These are phyloP conservation scores for Drechslerella dactyloides DNA, from an alignment of 2,329 filamentous ascomycete genomes.

Conservation along the genomic window DNA sequence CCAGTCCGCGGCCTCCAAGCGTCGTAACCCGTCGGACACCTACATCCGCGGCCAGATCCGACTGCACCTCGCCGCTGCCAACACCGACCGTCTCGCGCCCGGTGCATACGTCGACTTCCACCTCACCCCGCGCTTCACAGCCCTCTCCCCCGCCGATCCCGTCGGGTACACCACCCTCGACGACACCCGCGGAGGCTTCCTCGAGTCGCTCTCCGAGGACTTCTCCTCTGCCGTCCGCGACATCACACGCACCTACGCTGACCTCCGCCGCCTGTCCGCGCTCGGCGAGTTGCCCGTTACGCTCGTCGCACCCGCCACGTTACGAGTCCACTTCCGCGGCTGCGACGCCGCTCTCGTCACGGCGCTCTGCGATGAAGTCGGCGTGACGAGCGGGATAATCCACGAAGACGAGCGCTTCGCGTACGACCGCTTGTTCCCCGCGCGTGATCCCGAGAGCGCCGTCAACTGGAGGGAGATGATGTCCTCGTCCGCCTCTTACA, in stretches of 20 bases:
- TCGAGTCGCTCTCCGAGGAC: conserved; percentile 84
- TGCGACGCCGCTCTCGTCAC: conserved; percentile 85
- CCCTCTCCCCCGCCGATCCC: conserved; percentile 73
- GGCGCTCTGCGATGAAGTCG: conserved; percentile 81
- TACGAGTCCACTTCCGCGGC: conserved; percentile 88
- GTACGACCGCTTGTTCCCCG: conserved; percentile 43
- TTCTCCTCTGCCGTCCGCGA: conserved; percentile 88
- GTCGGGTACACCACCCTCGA: conserved; percentile 70
- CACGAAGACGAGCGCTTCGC: conserved; percentile 69
- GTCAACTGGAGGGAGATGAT: conserved; percentile 50
- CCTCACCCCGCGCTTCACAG: conserved; percentile 86
- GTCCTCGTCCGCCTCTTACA: conserved; percentile 25
- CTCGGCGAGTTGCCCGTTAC: conserved; percentile 84
- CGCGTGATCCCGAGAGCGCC: conserved; percentile 9
- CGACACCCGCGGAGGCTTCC: conserved; percentile 71
- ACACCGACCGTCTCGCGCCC: conserved; percentile 60
- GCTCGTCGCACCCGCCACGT: conserved; percentile 68
- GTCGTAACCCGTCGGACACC: conserved; percentile 72
- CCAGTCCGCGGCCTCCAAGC: conserved; percentile 80
- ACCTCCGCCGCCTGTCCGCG: conserved; percentile 76
- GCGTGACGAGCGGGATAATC: conserved; percentile 79
- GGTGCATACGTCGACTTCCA: conserved; percentile 89
- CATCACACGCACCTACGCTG: conserved; percentile 76
- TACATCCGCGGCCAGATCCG: conserved; percentile 69
- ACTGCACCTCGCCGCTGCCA: conserved; percentile 61